These are phyloP conservation scores for Miscanthus sacchariflorus DNA, from an alignment of 202 grass and related monocot genomes.

Conservation along the genomic window DNA sequence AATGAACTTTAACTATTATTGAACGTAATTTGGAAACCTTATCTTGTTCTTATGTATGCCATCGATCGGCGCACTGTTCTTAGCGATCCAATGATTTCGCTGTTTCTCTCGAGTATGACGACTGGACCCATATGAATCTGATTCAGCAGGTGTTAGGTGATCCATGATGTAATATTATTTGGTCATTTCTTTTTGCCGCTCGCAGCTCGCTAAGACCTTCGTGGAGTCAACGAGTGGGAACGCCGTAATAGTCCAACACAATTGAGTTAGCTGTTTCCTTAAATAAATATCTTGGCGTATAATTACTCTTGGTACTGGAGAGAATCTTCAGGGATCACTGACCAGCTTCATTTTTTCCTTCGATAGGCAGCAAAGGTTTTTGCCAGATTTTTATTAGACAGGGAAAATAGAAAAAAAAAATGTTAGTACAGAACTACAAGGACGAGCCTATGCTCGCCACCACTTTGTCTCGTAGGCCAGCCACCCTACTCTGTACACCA, in stretches of 20 bases:
- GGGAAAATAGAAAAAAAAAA: too few relatives aligned
- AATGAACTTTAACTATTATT: constrained; percentile 31
- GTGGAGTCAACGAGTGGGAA: constrained; percentile 46
- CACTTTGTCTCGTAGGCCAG: too few relatives aligned
- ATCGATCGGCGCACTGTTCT: constrained; percentile 49
- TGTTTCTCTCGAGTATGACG: constrained; percentile 28
- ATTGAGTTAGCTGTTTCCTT: constrained; percentile 11
- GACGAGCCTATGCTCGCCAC: too few relatives aligned
- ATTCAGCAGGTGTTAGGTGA: constrained; percentile 50
- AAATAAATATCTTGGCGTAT: constrained; percentile 17
- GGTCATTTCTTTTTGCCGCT: constrained; percentile 36
- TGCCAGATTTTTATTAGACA: too few relatives aligned
- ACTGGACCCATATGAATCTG: constrained; percentile 39
- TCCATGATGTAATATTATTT: constrained; percentile 49
- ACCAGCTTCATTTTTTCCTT: neutral
- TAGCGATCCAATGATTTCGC: constrained; percentile 48
- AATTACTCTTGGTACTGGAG: constrained; percentile 31
- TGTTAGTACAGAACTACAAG: too few relatives aligned
- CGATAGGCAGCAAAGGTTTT: neutral
- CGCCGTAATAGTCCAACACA: constrained; percentile 23
- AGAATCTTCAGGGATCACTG: constrained; percentile 42
- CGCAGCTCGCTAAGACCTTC: constrained; percentile 2
- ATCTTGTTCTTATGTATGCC: constrained; percentile 39
- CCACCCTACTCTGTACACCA: too few relatives aligned
- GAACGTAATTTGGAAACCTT: constrained; percentile 32